Percentiles rank a stretch among this genome's conserved stretches.
Evolutionary conservation across 1,284 basidiomycete species (phyloP).

Genomic region (Cerioporus squamosus): DNA sequence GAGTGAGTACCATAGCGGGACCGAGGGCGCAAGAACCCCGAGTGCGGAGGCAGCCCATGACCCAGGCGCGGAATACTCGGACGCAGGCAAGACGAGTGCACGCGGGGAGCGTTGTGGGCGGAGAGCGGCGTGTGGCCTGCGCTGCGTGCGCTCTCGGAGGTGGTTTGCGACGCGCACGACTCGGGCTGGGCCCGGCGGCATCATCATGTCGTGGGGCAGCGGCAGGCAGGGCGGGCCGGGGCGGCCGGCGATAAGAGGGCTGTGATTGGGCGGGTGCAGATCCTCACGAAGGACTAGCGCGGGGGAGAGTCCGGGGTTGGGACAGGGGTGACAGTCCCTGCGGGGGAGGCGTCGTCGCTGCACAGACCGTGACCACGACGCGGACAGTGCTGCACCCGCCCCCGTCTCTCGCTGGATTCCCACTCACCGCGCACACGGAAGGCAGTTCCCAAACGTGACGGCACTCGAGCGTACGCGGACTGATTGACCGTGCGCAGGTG

Average conservation of each 20-base stretch:
- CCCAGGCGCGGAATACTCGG: slow-evolving; percentile 8
- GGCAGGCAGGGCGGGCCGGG: not conserved
- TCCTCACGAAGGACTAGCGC: slow-evolving; percentile 17
- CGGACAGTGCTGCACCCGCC: not conserved
- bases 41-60: no score
- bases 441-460: slow-evolving; percentile 6
- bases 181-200: not conserved
- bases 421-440: not conserved
- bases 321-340: no score
- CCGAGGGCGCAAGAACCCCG: slow-evolving; percentile 1
- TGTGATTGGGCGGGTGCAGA: slow-evolving; percentile 11
- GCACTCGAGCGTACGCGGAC: slow-evolving; percentile 3
- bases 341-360: not conserved
- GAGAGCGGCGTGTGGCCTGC: no score
- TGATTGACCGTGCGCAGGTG: slow-evolving; percentile 24
- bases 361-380: not conserved
- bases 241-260: slow-evolving; percentile 1
- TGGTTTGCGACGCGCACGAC: not conserved
- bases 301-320: slow-evolving; percentile 11
- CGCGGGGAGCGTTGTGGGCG: no score
- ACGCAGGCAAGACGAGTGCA: not conserved
- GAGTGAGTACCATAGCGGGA: slow-evolving; percentile 17
- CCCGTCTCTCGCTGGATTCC: not conserved
- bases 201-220: no score
- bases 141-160: no score